These are phyloP conservation scores for Alternaria atra DNA, from an alignment of 2,329 filamentous ascomycete species.

Conservation along the genomic window DNA sequence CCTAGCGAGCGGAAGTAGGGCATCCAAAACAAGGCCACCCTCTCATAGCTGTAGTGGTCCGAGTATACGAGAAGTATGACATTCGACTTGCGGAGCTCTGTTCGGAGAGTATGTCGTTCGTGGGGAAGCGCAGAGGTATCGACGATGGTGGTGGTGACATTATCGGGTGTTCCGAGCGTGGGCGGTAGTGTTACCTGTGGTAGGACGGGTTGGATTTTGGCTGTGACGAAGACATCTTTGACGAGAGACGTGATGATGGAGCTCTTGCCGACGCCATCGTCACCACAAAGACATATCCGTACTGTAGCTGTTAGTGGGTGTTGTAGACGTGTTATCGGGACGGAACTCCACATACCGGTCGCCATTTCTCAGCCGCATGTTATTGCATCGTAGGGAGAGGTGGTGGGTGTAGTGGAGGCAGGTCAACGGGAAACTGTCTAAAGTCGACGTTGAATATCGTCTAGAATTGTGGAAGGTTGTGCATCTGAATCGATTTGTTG, in stretches of 20 bases:
- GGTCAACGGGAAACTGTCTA: not conserved
- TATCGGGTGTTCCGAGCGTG: slow-evolving; percentile 90
- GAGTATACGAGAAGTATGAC: slow-evolving; percentile 97
- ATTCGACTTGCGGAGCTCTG: slow-evolving; percentile 95
- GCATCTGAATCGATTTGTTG: not conserved
- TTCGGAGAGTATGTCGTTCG: slow-evolving; percentile 86
- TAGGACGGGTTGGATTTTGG: slow-evolving; percentile 93
- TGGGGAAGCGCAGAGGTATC: slow-evolving; percentile 96
- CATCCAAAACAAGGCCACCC: slow-evolving; percentile 97
- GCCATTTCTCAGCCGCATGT: slow-evolving; percentile 36
- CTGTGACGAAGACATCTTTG: slow-evolving; percentile 94
- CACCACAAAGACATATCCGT: slow-evolving; percentile 94
- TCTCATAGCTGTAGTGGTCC: slow-evolving; percentile 98
- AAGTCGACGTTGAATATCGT: not conserved
- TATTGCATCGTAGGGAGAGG: slow-evolving; percentile 17
- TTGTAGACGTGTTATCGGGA: slow-evolving; percentile 2
- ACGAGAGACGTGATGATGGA: slow-evolving; percentile 88
- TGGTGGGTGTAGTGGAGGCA: not conserved
- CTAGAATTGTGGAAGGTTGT: not conserved
- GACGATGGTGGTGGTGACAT: slow-evolving; percentile 96
- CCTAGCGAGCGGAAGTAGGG: slow-evolving; percentile 96
- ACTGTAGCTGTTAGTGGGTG: slow-evolving; percentile 59
- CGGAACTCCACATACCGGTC: slow-evolving; percentile 33
- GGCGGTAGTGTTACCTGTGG: slow-evolving; percentile 95
- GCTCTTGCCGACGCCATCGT: slow-evolving; percentile 72